Percentiles rank a stretch among this genome's conserved stretches.
These are phyloP conservation scores for Leccinum boreale DNA, from an alignment of 768 basidiomycete species.

Conservation along the genomic window DNA sequence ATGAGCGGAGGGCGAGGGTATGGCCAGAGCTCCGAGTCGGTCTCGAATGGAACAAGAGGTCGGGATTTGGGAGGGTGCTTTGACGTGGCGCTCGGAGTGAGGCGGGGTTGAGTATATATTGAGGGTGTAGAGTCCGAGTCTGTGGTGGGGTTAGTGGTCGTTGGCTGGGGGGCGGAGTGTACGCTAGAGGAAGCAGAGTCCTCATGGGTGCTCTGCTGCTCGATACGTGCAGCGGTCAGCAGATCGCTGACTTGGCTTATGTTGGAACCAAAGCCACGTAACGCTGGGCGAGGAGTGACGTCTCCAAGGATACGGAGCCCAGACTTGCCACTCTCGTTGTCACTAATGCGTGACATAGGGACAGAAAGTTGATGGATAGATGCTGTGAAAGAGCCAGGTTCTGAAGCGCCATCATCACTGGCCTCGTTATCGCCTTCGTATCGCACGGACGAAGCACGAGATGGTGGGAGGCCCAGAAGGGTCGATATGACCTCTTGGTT, in stretches of 20 bases:
- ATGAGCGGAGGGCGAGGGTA: constrained; percentile 50
- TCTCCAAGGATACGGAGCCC: constrained; percentile 37
- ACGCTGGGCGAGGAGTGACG: constrained; percentile 59
- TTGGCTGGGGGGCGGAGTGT: constrained; percentile 3
- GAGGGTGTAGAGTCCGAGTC: constrained; percentile 9
- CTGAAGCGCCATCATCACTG: constrained; percentile 32
- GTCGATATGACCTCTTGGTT: constrained; percentile 67
- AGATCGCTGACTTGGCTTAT: constrained; percentile 30
- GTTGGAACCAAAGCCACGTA: constrained; percentile 35
- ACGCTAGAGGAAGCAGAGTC: constrained; percentile 5
- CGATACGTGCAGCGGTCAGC: constrained; percentile 22
- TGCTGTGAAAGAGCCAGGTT: constrained; percentile 40
- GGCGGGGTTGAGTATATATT: constrained; percentile 8
- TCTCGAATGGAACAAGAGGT: constrained; percentile 56
- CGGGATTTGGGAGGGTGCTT: constrained; percentile 30
- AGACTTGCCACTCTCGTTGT: constrained; percentile 19
- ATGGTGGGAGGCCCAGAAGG: constrained; percentile 53
- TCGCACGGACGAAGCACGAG: constrained; percentile 39
- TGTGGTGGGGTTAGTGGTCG: not conserved
- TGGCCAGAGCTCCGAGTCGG: constrained; percentile 70
- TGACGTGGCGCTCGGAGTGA: constrained; percentile 1
- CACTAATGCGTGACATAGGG: constrained; percentile 10
- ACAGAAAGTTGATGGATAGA: constrained; percentile 37
- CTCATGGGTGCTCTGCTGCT: constrained; percentile 13
- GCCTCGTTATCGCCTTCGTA: constrained; percentile 60